phyloP scores from a whole-genome alignment of 2,329 filamentous ascomycete species.

The Colletotrichum tanaceti region DNA sequence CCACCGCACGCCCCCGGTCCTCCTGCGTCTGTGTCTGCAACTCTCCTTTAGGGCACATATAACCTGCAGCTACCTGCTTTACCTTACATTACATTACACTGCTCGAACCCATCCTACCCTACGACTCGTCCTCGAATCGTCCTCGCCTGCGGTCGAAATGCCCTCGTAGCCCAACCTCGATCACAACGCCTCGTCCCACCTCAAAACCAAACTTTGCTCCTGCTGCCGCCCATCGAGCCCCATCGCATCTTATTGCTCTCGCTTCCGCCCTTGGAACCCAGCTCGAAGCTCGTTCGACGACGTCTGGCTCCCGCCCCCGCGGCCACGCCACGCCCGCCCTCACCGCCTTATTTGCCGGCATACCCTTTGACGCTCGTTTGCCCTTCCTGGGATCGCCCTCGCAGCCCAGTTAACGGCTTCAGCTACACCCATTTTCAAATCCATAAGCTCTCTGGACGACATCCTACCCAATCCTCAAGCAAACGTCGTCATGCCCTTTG shows the following conservation, averaged over 20 bases:
- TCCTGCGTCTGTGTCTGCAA: conserved; percentile 44
- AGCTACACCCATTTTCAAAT: conserved; percentile 15
- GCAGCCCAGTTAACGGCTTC: conserved; percentile 20
- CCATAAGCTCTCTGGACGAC: conserved; percentile 18
- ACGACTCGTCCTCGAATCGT: conserved; percentile 12
- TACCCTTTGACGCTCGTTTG: conserved; percentile 40
- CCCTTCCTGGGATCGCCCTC: conserved; percentile 37
- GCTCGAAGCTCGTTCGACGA: conserved; percentile 13
- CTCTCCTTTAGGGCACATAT: conserved; percentile 49
- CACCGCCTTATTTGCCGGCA: conserved; percentile 35
- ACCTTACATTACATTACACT: conserved; percentile 39
- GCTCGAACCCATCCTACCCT: conserved; percentile 24
- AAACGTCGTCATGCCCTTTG: conserved; percentile 38
- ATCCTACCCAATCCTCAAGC: neutral
- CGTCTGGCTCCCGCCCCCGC: conserved; percentile 20
- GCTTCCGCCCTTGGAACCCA: neutral
- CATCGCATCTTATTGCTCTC: neutral
- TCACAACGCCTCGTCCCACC: conserved; percentile 25
- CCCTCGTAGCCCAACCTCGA: conserved; percentile 27
- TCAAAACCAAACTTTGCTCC: conserved; percentile 12
- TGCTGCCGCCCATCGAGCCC: conserved; percentile 15
- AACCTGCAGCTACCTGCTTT: conserved; percentile 41
- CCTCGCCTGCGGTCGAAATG: conserved; percentile 22
- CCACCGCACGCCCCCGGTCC: conserved; percentile 39
- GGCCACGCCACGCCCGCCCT: conserved; percentile 24